Conservation (phyloP, 495 filamentous ascomycete species). For the Aspergillus steynii region DNA sequence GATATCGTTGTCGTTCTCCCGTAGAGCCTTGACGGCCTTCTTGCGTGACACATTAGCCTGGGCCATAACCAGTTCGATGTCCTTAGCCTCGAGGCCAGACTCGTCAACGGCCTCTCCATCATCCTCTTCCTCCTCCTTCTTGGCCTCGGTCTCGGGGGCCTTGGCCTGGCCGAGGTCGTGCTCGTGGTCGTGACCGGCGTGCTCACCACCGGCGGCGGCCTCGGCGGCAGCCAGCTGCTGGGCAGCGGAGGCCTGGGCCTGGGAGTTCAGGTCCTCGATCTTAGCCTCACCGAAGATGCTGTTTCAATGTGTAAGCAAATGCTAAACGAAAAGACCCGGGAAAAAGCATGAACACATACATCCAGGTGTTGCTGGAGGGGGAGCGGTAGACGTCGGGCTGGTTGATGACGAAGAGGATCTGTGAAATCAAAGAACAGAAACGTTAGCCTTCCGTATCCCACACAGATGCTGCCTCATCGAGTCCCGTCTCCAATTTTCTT, state of each 20-base stretch:
- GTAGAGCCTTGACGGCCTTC: slow-evolving; percentile 97
- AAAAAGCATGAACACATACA: slow-evolving; percentile 60
- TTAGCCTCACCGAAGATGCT: slow-evolving; percentile 99
- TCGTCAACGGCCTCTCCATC: slow-evolving; percentile 96
- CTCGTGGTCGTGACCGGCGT: slow-evolving; percentile 72
- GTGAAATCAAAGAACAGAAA: slow-evolving; percentile 8
- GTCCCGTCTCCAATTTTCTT: neutral
- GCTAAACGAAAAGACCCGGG: neutral
- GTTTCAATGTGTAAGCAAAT: slow-evolving; percentile 22
- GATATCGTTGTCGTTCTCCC: slow-evolving; percentile 99
- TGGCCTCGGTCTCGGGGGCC: slow-evolving; percentile 68
- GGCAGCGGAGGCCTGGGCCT: slow-evolving; percentile 89
- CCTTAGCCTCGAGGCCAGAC: slow-evolving; percentile 91
- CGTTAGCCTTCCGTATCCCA: slow-evolving; percentile 18
- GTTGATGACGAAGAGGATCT: slow-evolving; percentile 99
- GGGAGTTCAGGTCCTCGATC: slow-evolving; percentile 99
- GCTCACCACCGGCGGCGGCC: slow-evolving; percentile 73
- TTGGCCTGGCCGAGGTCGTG: slow-evolving; percentile 79
- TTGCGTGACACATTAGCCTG: slow-evolving; percentile 94
- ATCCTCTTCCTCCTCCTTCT: slow-evolving; percentile 89
- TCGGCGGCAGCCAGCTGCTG: slow-evolving; percentile 81
- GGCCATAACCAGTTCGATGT: slow-evolving; percentile 98
- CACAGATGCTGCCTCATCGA: neutral
- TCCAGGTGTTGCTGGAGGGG: slow-evolving; percentile 97
- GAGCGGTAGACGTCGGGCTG: slow-evolving; percentile 99